phyloP scores from a whole-genome alignment of 2,329 filamentous ascomycete species.

The Beauveria medogensis region DNA sequence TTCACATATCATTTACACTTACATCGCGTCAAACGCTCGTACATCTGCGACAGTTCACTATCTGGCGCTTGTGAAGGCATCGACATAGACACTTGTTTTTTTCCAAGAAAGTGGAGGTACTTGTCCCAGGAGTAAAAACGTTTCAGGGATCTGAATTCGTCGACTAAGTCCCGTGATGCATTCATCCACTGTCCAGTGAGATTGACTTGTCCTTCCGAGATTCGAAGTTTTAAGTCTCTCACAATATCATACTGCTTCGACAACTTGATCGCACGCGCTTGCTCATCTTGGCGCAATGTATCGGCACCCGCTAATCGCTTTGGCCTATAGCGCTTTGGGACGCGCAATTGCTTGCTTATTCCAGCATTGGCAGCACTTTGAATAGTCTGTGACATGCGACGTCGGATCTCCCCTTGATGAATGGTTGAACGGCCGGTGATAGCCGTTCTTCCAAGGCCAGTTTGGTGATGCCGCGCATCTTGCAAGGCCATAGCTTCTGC shows the following conservation, averaged over 20 bases:
- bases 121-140: conserved; percentile 61
- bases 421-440: neutral
- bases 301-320: conserved; percentile 38
- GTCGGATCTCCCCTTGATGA: neutral
- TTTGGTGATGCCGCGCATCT: conserved; percentile 32
- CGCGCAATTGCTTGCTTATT: neutral
- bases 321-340: conserved; percentile 36
- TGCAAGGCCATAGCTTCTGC: conserved; percentile 65
- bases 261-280: conserved; percentile 31
- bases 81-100: conserved; percentile 18
- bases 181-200: conserved; percentile 48
- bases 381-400: neutral
- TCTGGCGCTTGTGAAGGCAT: conserved; percentile 21
- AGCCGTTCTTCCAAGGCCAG: conserved; percentile 12
- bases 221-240: conserved; percentile 32
- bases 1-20: conserved; percentile 20
- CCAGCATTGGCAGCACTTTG: neutral
- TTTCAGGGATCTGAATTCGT: conserved; percentile 56
- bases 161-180: conserved; percentile 50
- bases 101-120: conserved; percentile 49
- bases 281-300: conserved; percentile 36
- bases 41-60: conserved; percentile 45
- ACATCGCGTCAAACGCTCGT: conserved; percentile 47
- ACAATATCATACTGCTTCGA: conserved; percentile 36
- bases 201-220: conserved; percentile 33